Conservation (phyloP, 1,284 basidiomycete species). For the Malassezia slooffiae region DNA sequence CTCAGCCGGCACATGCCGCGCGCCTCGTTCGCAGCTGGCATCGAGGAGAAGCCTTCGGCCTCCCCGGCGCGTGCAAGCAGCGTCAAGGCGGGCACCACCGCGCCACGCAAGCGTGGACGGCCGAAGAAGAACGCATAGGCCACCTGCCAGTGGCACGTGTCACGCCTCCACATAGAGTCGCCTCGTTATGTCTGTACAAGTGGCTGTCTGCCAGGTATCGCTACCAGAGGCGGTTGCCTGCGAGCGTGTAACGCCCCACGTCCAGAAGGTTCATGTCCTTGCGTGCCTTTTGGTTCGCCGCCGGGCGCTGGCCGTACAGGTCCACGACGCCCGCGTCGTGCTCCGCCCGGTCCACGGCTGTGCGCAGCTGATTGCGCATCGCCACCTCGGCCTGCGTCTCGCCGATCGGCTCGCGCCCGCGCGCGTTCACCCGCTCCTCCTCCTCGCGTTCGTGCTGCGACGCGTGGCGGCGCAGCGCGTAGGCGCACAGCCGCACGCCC, state of each 20-base stretch:
- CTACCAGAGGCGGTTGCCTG: constrained; percentile 39
- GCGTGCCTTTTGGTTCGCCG: not conserved
- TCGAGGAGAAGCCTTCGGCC: too few species aligned
- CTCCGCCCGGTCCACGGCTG: constrained; percentile 27
- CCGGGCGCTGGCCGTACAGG: constrained; percentile 24
- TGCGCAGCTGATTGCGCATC: constrained; percentile 11
- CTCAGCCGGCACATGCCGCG: too few species aligned
- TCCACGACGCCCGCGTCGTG: constrained; percentile 31
- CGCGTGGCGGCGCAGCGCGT: constrained; percentile 33
- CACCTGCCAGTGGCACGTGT: not conserved
- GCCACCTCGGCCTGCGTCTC: constrained; percentile 27
- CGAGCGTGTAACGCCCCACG: constrained; percentile 40
- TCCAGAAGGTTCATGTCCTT: constrained; percentile 29
- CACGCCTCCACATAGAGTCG: too few species aligned
- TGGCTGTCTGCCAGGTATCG: not conserved
- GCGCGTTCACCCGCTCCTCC: constrained; percentile 38
- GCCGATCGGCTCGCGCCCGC: constrained; percentile 35
- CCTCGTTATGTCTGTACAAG: too few species aligned
- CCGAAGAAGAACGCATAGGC: not conserved
- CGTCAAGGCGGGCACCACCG: not conserved
- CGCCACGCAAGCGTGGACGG: constrained; percentile 3
- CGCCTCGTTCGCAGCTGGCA: too few species aligned
- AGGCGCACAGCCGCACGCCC: constrained; percentile 35
- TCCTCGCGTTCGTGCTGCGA: constrained; percentile 30
- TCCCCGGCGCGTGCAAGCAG: too few species aligned